These are phyloP conservation scores for Paraconiothyrium brasiliense DNA, from an alignment of 2,329 filamentous ascomycete genomes.

Conservation along the genomic window DNA sequence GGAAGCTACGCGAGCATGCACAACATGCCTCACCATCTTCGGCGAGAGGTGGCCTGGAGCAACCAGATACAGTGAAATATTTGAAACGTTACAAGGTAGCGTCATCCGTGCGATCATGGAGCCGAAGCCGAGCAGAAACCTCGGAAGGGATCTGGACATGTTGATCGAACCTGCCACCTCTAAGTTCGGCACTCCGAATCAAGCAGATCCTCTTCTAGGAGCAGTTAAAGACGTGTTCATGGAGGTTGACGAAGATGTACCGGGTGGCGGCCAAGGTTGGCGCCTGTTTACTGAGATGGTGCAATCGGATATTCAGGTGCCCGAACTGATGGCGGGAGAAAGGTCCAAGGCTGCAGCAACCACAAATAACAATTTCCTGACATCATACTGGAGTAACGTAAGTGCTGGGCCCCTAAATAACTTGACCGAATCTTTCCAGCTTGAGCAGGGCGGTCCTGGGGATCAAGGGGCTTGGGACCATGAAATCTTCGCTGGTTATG, in stretches of 20 bases:
- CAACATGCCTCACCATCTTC: conserved; percentile 37
- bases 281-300: conserved; percentile 42
- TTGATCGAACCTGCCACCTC: background rate
- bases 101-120: conserved; percentile 29
- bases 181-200: background rate
- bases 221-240: conserved; percentile 42
- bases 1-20: conserved; percentile 37
- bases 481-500: conserved; percentile 32
- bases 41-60: conserved; percentile 41
- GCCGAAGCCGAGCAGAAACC: conserved; percentile 16
- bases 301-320: conserved; percentile 24
- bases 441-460: conserved; percentile 17
- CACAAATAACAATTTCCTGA: conserved; percentile 10
- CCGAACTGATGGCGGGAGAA: conserved; percentile 15
- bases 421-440: conserved; percentile 16
- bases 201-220: conserved; percentile 26
- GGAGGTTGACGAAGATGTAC: conserved; percentile 39
- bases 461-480: conserved; percentile 23
- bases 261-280: conserved; percentile 39
- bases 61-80: conserved; percentile 40
- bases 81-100: conserved; percentile 33
- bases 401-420: conserved; percentile 7
- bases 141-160: conserved; percentile 20
- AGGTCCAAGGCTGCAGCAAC: conserved; percentile 20
- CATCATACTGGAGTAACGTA: conserved; percentile 13